Base-by-base conservation (phyloP, 2,329 filamentous ascomycete species). In the Sclerotinia minor region DNA sequence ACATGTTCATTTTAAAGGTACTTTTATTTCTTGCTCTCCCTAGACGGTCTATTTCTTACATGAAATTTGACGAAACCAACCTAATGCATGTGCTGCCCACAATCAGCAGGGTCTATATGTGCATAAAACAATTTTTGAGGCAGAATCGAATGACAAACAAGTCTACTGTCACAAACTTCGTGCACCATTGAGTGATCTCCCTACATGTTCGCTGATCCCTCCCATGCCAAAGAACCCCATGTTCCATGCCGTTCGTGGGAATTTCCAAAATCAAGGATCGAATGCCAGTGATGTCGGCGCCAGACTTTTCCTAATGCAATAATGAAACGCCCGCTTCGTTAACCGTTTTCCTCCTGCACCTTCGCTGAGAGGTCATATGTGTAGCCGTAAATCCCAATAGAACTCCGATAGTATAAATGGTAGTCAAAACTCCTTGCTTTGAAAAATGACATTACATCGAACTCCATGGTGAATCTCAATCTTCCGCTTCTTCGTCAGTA, bases 401-500 rank as follows among this genome's bases (percentile, higher is more conserved):
- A 63, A 63, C 32, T 50, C 59, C 59, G 32, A 63, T 50, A 19
- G 21, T 13, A 63, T 26, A 50, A 24, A 63, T 24, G 45, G 32
- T 26, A 26, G n/a, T 38, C 45, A 63, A 50, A 63, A 50, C 47
- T 50, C 59, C 59, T 49, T 41, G 45, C n/a, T 26, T 50, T 15
- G 32, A 63, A 47, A 63, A 50, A 41, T 41, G 15, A 19, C 47
- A 50, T 38, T 41, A 6, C 26, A 21, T 38, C 1, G 5, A 38
- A 19, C 15, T 63, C 47, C 32, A n/a, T 50, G 9, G 5, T 63
- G 45, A 49, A 38, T 8, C 13, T 73, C 67, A 71, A 72, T 75
- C 73, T 38, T 75, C 71, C 13, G 68, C 71, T 21, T 73, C 73
- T 6, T 72, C 71, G 41, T 73, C 72, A 5, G 73, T 75, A 32